Evolutionary conservation across 2,329 filamentous ascomycete genomes (phyloP), one percentile per base, ranked within the genome.

Genomic region (Sphaerulina populicola): DNA sequence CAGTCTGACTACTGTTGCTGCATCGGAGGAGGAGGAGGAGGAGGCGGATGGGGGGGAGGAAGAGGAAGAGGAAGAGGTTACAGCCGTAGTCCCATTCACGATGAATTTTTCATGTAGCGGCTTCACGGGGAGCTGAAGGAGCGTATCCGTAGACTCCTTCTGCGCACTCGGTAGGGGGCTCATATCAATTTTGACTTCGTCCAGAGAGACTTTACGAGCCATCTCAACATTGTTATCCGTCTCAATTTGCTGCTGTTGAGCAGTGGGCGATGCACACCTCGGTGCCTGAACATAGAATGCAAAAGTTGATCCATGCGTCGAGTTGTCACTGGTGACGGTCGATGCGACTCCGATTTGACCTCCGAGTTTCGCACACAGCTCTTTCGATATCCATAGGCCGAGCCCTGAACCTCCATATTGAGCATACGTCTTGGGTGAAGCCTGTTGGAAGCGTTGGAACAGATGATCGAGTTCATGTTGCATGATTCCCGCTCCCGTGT

Each of bases 391-490:
- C 62, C 85, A 86, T 0, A 87, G 71, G 0, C 84, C 84, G 0
- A 88, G 72, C 0, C 84, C 84, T 0, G 79, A 83, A 0, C 84
- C 84, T 14, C 83, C 84, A 57, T 87, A 85, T 54, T 82, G 77
- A 29, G 82, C 76, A 55, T 85, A 82, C 0, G 82, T 86, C 50
- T 76, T 77, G 2, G 81, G 82, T 18, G 80, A 86, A 1, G 84
- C 83, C 67, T 90, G 86, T 7, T 82, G 81, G 64, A 90, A 90
- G 14, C 85, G 78, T 59, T 87, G 80, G 66, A 90, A 90, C 0
- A 91, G 74, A 37, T 80, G 75, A 36, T 82, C 81, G 69, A 82
- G 85, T 60, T 88, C 85, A 44, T 82, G 77, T 4, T 80, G 75
- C 1, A 76, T 82, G 15, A 91, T 55, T 2, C 59, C 59, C 46